These are phyloP conservation scores for Coemansia asiatica DNA, from an alignment of 192 early-diverging fungal species.

Conservation along the genomic window DNA sequence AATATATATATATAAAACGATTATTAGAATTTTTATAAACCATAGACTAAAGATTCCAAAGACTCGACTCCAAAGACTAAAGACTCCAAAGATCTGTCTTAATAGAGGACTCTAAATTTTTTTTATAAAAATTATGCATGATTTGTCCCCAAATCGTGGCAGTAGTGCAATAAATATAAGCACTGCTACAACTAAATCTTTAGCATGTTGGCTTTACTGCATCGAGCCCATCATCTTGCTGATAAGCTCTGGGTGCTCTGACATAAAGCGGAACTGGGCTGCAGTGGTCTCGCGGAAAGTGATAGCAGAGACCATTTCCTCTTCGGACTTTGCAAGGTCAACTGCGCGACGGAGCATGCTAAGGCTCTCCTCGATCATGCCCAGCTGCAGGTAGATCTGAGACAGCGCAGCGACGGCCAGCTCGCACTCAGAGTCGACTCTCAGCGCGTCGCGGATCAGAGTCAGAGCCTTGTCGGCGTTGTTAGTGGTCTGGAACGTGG, in stretches of 20 bases:
- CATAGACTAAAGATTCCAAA: too few species aligned
- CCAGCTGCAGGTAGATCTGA: constrained; percentile 82
- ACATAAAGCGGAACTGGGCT: constrained; percentile 59
- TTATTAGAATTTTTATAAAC: too few species aligned
- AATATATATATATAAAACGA: too few species aligned
- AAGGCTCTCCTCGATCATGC: constrained; percentile 83
- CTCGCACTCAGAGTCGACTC: constrained; percentile 95
- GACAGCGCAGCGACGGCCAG: constrained; percentile 81
- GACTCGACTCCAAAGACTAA: too few species aligned
- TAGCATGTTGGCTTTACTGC: constrained; percentile 7
- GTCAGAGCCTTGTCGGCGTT: constrained; percentile 74
- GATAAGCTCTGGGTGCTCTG: constrained; percentile 58
- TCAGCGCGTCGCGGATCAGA: constrained; percentile 75
- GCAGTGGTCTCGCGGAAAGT: constrained; percentile 66
- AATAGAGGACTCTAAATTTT: too few species aligned
- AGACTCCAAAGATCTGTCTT: too few species aligned
- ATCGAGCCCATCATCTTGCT: constrained; percentile 56
- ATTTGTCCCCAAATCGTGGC: too few species aligned
- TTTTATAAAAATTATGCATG: too few species aligned
- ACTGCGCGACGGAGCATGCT: constrained; percentile 79
- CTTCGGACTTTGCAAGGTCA: constrained; percentile 81
- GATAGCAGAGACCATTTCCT: constrained; percentile 84
- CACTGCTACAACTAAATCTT: neutral
- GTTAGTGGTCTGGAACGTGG: constrained; percentile 74
- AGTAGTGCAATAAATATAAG: too few species aligned